These are phyloP conservation scores for Lecanicillium sp. DNA, from an alignment of 2,329 filamentous ascomycete species.

Conservation along the genomic window DNA sequence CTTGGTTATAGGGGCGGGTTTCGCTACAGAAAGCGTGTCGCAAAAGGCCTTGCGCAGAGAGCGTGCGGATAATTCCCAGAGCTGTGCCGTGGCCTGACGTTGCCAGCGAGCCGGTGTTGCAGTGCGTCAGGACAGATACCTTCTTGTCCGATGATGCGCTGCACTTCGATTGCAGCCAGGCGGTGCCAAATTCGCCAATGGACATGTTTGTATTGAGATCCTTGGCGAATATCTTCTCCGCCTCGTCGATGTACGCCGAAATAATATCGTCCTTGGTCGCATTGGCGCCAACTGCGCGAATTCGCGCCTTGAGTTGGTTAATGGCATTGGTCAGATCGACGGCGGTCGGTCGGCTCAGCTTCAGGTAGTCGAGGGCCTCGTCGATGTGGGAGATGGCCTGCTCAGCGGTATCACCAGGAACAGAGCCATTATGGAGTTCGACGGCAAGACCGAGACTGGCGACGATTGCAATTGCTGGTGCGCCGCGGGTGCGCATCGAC, in stretches of 20 bases:
- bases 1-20: conserved; percentile 96
- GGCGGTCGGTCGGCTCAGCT: conserved; percentile 83
- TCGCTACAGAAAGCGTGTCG: conserved; percentile 92
- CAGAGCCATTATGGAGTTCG: conserved; percentile 56
- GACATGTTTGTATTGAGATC: conserved; percentile 81
- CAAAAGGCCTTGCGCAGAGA: conserved; percentile 58
- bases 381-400: conserved; percentile 66
- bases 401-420: conserved; percentile 32
- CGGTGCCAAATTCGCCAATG: conserved; percentile 75
- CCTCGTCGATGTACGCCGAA: conserved; percentile 64
- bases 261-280: conserved; percentile 45
- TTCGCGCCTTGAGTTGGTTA: conserved; percentile 61
- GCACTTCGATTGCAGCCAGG: conserved; percentile 65
- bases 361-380: conserved; percentile 74
- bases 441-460: conserved; percentile 82
- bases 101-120: conserved; percentile 93
- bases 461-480: conserved; percentile 97
- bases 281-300: conserved; percentile 39
- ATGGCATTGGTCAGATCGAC: conserved; percentile 93
- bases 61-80: conserved; percentile 81
- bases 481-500: conserved; percentile 68
- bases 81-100: conserved; percentile 98
- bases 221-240: conserved; percentile 78
- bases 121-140: conserved; percentile 88
- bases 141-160: conserved; percentile 35